These are phyloP conservation scores for Phyllosticta citribraziliensis DNA, from an alignment of 2,329 filamentous ascomycete genomes.

Conservation along the genomic window DNA sequence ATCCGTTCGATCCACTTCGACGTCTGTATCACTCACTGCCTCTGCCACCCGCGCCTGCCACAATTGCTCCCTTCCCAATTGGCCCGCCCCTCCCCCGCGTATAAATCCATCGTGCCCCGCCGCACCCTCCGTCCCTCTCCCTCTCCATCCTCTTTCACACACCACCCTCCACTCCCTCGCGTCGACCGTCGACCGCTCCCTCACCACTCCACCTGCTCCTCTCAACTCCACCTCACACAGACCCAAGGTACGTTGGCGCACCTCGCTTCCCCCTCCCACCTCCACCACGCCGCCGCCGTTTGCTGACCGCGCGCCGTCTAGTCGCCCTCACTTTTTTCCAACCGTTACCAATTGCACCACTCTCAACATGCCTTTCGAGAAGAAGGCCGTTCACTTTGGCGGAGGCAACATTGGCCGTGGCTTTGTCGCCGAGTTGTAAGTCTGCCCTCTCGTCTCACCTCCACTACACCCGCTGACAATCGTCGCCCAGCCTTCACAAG, in stretches of 20 bases:
- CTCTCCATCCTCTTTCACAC: too few relatives aligned
- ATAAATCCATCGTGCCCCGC: neutral
- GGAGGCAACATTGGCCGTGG: slow-evolving; percentile 45
- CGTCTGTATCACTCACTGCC: neutral
- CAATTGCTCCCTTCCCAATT: neutral
- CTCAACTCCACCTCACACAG: neutral
- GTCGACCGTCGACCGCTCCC: neutral
- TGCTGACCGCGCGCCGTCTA: neutral
- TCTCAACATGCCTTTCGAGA: slow-evolving; percentile 20
- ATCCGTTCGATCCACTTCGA: neutral
- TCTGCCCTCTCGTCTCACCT: neutral
- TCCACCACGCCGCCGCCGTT: too few relatives aligned
- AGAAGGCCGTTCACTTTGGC: slow-evolving; percentile 45
- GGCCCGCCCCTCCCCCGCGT: neutral
- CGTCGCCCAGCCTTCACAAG: slow-evolving; percentile 65
- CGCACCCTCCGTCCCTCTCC: neutral
- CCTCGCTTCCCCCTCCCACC: too few relatives aligned
- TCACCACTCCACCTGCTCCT: neutral
- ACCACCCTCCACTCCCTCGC: neutral
- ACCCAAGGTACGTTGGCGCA: neutral
- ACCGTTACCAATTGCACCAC: neutral
- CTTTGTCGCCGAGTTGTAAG: slow-evolving; percentile 29
- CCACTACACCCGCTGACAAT: neutral
- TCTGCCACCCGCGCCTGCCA: neutral
- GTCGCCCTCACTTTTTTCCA: neutral